phyloP scores from a whole-genome alignment of 176 grass and related monocot genomes.

The Saccharum officinarum region DNA sequence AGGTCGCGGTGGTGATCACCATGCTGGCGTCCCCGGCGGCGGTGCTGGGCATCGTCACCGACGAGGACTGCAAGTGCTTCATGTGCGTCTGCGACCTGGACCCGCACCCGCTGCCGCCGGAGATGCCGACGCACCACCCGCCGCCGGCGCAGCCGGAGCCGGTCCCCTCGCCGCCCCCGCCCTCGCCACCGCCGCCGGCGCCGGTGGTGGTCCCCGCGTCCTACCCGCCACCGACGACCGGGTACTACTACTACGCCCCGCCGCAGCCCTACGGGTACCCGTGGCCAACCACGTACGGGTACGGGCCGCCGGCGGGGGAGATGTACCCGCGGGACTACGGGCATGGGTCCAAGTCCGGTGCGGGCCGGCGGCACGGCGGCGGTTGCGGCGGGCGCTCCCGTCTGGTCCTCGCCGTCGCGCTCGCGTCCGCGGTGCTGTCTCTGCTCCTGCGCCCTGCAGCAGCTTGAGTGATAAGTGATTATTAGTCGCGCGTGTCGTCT shows the following conservation, averaged over 20 bases:
- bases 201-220: neutral
- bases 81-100: constrained; percentile 61
- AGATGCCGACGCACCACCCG: constrained; percentile 5
- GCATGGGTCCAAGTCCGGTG: constrained; percentile 18
- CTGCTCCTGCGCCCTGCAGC: neutral
- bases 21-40: neutral
- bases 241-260: constrained; percentile 5
- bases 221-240: constrained; percentile 25
- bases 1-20: neutral
- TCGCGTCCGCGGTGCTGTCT: constrained; percentile 1
- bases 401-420: neutral
- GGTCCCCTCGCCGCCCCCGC: constrained; percentile 22
- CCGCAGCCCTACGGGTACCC: constrained; percentile 41
- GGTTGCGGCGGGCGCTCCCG: neutral
- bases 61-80: constrained; percentile 51
- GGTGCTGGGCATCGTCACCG: neutral
- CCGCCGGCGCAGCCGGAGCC: neutral
- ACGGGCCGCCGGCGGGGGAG: constrained; percentile 19
- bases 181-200: neutral
- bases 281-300: constrained; percentile 21
- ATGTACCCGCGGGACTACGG: constrained; percentile 45
- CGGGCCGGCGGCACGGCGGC: neutral
- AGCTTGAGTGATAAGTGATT: neutral
- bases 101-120: constrained; percentile 44
- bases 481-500: neutral